Conservation (phyloP, 2,329 filamentous ascomycete species). For the Aureobasidium sp. region DNA sequence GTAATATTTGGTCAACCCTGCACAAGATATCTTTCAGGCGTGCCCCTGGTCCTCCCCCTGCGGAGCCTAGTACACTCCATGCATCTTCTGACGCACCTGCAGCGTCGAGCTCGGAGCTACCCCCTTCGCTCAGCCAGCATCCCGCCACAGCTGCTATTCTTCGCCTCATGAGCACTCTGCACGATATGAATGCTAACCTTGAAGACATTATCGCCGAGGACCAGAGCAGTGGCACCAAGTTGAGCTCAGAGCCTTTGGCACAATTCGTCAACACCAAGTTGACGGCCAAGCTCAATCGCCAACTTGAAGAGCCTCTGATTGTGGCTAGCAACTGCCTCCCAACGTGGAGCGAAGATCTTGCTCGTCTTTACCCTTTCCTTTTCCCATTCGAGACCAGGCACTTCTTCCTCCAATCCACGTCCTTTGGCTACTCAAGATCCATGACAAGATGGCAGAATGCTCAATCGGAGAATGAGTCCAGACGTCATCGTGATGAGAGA, state of each 20-base stretch:
- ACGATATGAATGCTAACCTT: slow-evolving; percentile 86
- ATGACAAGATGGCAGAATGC: slow-evolving; percentile 97
- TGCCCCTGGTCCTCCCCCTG: slow-evolving; percentile 72
- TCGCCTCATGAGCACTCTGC: slow-evolving; percentile 78
- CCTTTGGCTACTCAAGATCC: slow-evolving; percentile 93
- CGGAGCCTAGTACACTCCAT: slow-evolving; percentile 60
- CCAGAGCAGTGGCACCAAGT: slow-evolving; percentile 55
- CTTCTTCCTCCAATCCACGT: slow-evolving; percentile 93
- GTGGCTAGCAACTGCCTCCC: slow-evolving; percentile 95
- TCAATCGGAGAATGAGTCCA: slow-evolving; percentile 71
- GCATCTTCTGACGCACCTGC: slow-evolving; percentile 45
- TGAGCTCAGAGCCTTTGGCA: slow-evolving; percentile 75
- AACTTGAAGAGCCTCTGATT: slow-evolving; percentile 91
- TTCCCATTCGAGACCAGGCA: slow-evolving; percentile 98
- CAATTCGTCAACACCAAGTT: slow-evolving; percentile 99
- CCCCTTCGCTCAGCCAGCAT: slow-evolving; percentile 73
- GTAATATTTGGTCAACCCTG: slow-evolving; percentile 82
- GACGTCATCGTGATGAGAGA: slow-evolving; percentile 76
- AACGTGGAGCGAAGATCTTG: slow-evolving; percentile 91
- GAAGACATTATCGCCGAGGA: slow-evolving; percentile 73
- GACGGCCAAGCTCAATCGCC: slow-evolving; percentile 93
- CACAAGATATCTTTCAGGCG: slow-evolving; percentile 90
- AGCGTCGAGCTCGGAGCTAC: slow-evolving; percentile 56
- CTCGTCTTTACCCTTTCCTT: slow-evolving; percentile 87
- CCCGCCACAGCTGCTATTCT: slow-evolving; percentile 82